phyloP scores from a whole-genome alignment of 2,329 filamentous ascomycete genomes.

The Remersonia thermophila region DNA sequence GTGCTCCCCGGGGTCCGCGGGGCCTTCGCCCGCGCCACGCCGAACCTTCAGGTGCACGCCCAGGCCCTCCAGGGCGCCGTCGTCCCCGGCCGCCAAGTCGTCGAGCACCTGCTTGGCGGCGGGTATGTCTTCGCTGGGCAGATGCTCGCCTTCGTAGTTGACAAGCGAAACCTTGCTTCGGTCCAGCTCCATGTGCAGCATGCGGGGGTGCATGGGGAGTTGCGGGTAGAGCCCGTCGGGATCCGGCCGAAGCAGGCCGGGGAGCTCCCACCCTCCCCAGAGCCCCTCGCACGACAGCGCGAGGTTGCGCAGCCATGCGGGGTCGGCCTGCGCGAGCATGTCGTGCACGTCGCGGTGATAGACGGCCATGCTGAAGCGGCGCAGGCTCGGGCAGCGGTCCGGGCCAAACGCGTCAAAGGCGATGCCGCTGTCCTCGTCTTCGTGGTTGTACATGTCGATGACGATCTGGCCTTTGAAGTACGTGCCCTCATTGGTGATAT shows the following conservation, averaged over 20 bases:
- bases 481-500: neutral
- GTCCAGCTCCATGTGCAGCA: neutral
- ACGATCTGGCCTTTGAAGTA: neutral
- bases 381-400: neutral
- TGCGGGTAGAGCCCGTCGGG: neutral
- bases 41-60: neutral
- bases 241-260: neutral
- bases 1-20: too few relatives aligned
- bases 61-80: constrained; percentile 2
- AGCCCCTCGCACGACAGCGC: neutral
- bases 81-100: constrained; percentile 1
- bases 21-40: neutral
- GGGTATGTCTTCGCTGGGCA: neutral
- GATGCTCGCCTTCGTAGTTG: neutral
- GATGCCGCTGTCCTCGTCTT: neutral
- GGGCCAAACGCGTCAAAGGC: neutral
- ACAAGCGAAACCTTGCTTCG: neutral
- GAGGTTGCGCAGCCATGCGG: neutral
- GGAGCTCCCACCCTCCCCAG: neutral
- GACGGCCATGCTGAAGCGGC: neutral
- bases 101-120: neutral
- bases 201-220: constrained; percentile 1
- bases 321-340: neutral
- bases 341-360: neutral
- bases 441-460: neutral